A percentile compares a stretch with the other conserved stretches of the same genome.
These are phyloP conservation scores for Sphaerulina vaccinii DNA, from an alignment of 2,329 filamentous ascomycete species.

Conservation along the genomic window DNA sequence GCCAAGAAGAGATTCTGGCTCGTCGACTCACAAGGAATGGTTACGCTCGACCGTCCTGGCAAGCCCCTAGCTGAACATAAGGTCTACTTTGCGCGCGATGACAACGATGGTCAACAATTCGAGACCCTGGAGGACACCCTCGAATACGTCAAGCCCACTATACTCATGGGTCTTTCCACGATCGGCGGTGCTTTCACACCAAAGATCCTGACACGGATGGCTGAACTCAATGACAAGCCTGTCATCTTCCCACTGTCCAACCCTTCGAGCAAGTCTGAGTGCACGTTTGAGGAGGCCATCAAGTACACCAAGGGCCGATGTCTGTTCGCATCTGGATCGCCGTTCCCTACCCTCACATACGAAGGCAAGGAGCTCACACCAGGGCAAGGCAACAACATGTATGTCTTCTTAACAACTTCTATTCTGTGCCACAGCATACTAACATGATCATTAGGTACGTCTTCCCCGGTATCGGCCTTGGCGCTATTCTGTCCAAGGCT, in stretches of 20 bases:
- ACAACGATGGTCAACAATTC: conserved; percentile 66
- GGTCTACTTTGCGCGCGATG: conserved; percentile 64
- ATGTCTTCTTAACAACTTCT: background rate
- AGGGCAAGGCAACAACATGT: conserved; percentile 71
- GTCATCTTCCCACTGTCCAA: conserved; percentile 88
- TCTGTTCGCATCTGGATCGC: conserved; percentile 93
- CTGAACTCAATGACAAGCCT: conserved; percentile 66
- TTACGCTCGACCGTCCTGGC: conserved; percentile 89
- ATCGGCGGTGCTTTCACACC: conserved; percentile 94
- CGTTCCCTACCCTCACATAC: conserved; percentile 67
- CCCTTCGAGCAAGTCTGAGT: conserved; percentile 94
- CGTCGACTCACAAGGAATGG: conserved; percentile 85
- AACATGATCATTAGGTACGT: conserved; percentile 58
- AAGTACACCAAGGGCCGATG: conserved; percentile 78
- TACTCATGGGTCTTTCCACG: conserved; percentile 89
- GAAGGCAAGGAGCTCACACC: conserved; percentile 49
- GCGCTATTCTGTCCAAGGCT: conserved; percentile 86
- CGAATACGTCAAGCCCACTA: conserved; percentile 91
- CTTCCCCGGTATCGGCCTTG: conserved; percentile 93
- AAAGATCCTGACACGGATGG: conserved; percentile 67
- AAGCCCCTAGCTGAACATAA: conserved; percentile 78
- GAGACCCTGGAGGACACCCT: conserved; percentile 85
- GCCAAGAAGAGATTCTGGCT: conserved; percentile 94
- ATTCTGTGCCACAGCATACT: background rate
- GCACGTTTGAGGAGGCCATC: conserved; percentile 92